These are phyloP conservation scores for Alternaria sp. DNA, from an alignment of 2,329 filamentous ascomycete species.

Conservation along the genomic window DNA sequence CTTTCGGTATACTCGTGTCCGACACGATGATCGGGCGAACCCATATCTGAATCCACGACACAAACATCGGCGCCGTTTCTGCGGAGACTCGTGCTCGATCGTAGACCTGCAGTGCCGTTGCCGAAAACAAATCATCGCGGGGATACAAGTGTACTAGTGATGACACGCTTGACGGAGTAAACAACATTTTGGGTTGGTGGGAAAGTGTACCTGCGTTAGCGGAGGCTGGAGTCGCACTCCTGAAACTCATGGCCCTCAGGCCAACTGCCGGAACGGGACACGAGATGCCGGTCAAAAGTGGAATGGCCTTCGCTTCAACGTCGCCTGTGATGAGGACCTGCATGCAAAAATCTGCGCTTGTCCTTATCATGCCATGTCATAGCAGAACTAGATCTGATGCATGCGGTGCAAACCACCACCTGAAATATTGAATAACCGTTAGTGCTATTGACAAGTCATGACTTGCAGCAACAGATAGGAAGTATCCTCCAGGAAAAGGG, in stretches of 20 bases:
- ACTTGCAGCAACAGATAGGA: conserved; percentile 21
- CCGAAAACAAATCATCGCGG: conserved; percentile 39
- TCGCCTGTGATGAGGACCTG: conserved; percentile 21
- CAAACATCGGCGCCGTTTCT: conserved; percentile 23
- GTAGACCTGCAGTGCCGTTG: conserved; percentile 39
- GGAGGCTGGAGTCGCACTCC: conserved; percentile 32
- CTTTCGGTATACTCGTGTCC: background rate
- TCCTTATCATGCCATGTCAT: conserved; percentile 24
- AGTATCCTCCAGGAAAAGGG: conserved; percentile 18
- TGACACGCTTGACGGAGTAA: conserved; percentile 45
- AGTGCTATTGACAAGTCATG: conserved; percentile 29
- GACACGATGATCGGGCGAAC: background rate
- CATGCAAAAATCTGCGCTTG: conserved; percentile 21
- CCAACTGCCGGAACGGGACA: conserved; percentile 35
- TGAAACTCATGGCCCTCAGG: conserved; percentile 44
- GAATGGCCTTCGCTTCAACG: conserved; percentile 32
- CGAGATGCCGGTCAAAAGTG: conserved; percentile 33
- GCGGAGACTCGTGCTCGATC: conserved; percentile 41
- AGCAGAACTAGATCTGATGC: conserved; percentile 32
- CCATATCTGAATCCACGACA: conserved; percentile 13
- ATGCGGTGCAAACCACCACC: conserved; percentile 16
- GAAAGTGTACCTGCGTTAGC: conserved; percentile 51
- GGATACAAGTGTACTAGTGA: conserved; percentile 16
- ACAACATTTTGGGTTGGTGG: conserved; percentile 42
- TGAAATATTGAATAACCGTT: conserved; percentile 25